phyloP scores from a whole-genome alignment of 2,329 filamentous ascomycete genomes.

The Mariannaea sp. region DNA sequence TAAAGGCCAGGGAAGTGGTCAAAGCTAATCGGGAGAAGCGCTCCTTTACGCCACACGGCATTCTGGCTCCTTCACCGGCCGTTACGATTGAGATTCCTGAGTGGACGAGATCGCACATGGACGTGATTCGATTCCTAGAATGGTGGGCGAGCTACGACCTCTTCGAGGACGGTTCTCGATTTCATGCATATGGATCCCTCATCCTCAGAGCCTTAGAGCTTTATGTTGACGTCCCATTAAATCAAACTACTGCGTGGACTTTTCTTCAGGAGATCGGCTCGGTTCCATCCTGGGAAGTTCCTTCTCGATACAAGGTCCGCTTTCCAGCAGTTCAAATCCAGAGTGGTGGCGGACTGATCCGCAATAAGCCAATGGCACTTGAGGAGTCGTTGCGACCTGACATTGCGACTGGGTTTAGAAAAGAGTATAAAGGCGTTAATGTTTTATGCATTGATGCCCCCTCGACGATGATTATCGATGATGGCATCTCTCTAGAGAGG shows the following conservation, averaged over 20 bases:
- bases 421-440: slow-evolving; percentile 60
- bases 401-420: slow-evolving; percentile 55
- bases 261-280: slow-evolving; percentile 79
- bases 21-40: slow-evolving; percentile 56
- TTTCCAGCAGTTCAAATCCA: slow-evolving; percentile 55
- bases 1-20: slow-evolving; percentile 55
- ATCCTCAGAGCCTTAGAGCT: slow-evolving; percentile 65
- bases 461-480: slow-evolving; percentile 73
- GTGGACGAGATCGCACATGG: slow-evolving; percentile 43
- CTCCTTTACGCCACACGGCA: slow-evolving; percentile 56
- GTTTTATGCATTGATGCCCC: slow-evolving; percentile 76
- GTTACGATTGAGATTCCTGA: slow-evolving; percentile 25
- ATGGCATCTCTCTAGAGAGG: slow-evolving; percentile 73
- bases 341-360: slow-evolving; percentile 49
- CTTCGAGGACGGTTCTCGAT: slow-evolving; percentile 56
- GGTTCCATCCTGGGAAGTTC: slow-evolving; percentile 72
- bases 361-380: slow-evolving; percentile 40
- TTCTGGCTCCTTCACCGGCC: slow-evolving; percentile 41
- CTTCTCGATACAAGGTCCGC: slow-evolving; percentile 63
- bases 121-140: slow-evolving; percentile 71
- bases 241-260: slow-evolving; percentile 57
- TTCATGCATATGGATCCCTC: slow-evolving; percentile 66
- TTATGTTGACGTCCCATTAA: slow-evolving; percentile 55
- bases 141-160: slow-evolving; percentile 65
- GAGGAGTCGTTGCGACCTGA: slow-evolving; percentile 49